A percentile compares a stretch with the other conserved stretches of the same genome.
phyloP scores from a whole-genome alignment of 495 filamentous ascomycete species.

The Aspergillus asperescens region DNA sequence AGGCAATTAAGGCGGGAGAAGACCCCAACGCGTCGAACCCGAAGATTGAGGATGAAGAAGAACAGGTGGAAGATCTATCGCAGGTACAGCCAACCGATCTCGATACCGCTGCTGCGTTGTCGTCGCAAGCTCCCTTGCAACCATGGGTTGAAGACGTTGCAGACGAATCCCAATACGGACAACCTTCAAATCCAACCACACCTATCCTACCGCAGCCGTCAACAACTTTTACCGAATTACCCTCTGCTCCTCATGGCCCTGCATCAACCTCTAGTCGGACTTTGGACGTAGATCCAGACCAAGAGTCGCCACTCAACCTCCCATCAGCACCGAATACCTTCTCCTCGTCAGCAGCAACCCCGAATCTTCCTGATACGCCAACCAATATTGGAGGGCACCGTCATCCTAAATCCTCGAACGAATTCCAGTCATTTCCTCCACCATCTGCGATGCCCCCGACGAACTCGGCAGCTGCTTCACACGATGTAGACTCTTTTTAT shows the following conservation, averaged over 20 bases:
- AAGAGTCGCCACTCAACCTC: conserved; percentile 28
- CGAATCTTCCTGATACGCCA: conserved; percentile 40
- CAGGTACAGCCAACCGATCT: neutral
- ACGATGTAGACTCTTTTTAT: conserved; percentile 34
- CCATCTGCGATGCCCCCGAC: conserved; percentile 25
- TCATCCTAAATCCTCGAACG: conserved; percentile 19
- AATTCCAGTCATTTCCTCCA: conserved; percentile 46
- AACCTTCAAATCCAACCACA: conserved; percentile 47
- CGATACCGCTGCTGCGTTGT: neutral
- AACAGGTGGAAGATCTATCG: conserved; percentile 12
- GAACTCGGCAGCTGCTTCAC: conserved; percentile 22
- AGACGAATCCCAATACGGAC: conserved; percentile 41
- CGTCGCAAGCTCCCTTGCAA: conserved; percentile 34
- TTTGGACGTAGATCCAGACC: conserved; percentile 19
- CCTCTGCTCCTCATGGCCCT: conserved; percentile 22
- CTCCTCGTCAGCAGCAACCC: conserved; percentile 22
- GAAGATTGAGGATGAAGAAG: conserved; percentile 41
- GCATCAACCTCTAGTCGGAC: conserved; percentile 17
- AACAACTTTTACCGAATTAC: conserved; percentile 26
- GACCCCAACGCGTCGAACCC: conserved; percentile 93
- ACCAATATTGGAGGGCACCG: conserved; percentile 15
- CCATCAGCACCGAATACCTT: conserved; percentile 39
- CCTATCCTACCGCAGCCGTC: conserved; percentile 33
- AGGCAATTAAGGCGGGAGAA: conserved; percentile 83
- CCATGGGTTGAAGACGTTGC: conserved; percentile 53